Percentiles rank a stretch among this genome's conserved stretches.
These are phyloP conservation scores for Nemania serpens DNA, from an alignment of 2,329 filamentous ascomycete genomes.

Conservation along the genomic window DNA sequence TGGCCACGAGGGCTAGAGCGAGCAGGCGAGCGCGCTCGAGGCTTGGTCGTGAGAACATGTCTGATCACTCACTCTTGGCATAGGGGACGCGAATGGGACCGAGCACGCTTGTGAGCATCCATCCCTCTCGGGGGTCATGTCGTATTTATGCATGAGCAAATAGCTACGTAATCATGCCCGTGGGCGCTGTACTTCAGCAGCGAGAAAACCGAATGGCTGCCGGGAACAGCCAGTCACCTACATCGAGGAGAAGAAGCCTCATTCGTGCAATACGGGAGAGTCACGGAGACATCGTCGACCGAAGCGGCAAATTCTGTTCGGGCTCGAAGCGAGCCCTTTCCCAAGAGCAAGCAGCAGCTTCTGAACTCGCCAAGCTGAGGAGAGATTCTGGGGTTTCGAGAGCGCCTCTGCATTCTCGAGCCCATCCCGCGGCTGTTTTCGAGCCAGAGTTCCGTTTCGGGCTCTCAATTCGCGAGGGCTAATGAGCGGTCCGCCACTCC, in stretches of 20 bases:
- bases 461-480: no score
- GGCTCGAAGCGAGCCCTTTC: not conserved
- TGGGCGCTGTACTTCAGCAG: not conserved
- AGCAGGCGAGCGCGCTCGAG: conserved; percentile 6
- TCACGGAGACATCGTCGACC: not conserved
- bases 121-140: not conserved
- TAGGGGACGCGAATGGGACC: not conserved
- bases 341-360: not conserved
- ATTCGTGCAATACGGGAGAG: conserved; percentile 11
- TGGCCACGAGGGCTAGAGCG: conserved; percentile 22
- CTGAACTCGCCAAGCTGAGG: not conserved
- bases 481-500: no score
- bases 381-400: not conserved
- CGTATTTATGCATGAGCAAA: not conserved
- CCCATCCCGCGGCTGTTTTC: not conserved
- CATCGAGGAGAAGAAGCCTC: conserved; percentile 1
- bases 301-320: not conserved
- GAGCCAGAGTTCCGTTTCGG: not conserved
- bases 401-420: not conserved
- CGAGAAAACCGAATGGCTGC: not conserved
- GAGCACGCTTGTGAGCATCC: not conserved
- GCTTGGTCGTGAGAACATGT: conserved; percentile 19
- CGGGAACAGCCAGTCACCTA: not conserved
- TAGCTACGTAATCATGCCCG: not conserved
- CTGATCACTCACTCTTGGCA: not conserved